These are phyloP conservation scores for Pestalotiopsis sp. DNA, from an alignment of 2,329 filamentous ascomycete genomes.

Conservation along the genomic window DNA sequence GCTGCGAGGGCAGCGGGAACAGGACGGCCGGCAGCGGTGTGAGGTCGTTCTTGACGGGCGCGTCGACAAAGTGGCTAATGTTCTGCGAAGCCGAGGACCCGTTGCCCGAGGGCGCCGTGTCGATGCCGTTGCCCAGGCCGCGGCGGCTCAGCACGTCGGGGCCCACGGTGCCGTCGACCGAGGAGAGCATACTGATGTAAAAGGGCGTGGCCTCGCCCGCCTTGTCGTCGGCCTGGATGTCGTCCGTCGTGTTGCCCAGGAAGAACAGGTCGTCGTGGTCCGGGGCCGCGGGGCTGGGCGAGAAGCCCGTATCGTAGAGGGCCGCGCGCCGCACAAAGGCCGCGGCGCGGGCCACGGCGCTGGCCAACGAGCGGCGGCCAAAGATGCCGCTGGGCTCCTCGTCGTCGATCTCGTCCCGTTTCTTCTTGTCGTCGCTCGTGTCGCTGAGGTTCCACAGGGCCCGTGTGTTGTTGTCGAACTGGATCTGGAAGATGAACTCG, in stretches of 20 bases:
- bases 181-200: constrained; percentile 65
- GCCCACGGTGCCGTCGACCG: constrained; percentile 29
- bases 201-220: constrained; percentile 88
- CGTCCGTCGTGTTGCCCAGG: constrained; percentile 84
- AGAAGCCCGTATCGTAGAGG: constrained; percentile 38
- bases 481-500: constrained; percentile 79
- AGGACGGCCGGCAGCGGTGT: constrained; percentile 73
- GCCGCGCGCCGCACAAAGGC: constrained; percentile 20
- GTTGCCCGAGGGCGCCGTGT: constrained; percentile 17
- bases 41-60: constrained; percentile 67
- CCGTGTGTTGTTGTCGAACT: constrained; percentile 65
- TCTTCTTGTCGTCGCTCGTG: constrained; percentile 25
- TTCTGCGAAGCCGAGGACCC: constrained; percentile 44
- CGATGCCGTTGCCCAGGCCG: constrained; percentile 28
- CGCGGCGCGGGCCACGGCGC: constrained; percentile 18
- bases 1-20: constrained; percentile 70
- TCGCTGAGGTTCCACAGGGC: constrained; percentile 51
- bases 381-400: not conserved
- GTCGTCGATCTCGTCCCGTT: not conserved
- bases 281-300: constrained; percentile 60
- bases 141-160: constrained; percentile 32
- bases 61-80: constrained; percentile 62
- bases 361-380: constrained; percentile 9
- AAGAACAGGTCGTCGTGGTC: constrained; percentile 75
- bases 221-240: constrained; percentile 66